Conservation (phyloP, 73 alveolate species). For the Effrenium voratum region DNA sequence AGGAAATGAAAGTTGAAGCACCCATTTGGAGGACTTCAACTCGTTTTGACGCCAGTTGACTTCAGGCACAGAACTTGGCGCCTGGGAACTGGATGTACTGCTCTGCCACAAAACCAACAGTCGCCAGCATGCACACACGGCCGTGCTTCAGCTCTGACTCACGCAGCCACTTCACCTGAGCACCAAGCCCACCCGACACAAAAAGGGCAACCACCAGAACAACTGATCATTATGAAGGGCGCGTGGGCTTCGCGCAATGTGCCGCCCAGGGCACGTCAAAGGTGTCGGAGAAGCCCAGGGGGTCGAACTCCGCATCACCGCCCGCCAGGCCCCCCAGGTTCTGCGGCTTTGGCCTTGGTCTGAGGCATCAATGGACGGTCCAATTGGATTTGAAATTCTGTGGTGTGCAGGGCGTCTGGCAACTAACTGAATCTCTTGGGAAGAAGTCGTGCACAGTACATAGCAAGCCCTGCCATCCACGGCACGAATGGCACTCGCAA, state of each 20-base stretch:
- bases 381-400: not conserved
- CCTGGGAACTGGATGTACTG: constrained; percentile 79
- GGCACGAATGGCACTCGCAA: too few species aligned
- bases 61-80: constrained; percentile 54
- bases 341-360: constrained; percentile 69
- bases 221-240: not conserved
- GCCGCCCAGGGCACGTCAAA: constrained; percentile 15
- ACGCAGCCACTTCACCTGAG: constrained; percentile 68
- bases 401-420: not conserved
- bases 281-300: constrained; percentile 81
- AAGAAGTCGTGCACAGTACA: not conserved
- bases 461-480: too few species aligned
- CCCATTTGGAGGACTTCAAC: not conserved
- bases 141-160: constrained; percentile 91
- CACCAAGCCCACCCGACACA: not conserved
- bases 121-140: constrained; percentile 93
- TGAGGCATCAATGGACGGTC: not conserved
- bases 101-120: constrained; percentile 78
- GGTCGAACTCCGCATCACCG: constrained; percentile 94
- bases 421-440: not conserved
- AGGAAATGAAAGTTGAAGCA: not conserved
- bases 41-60: constrained; percentile 13
- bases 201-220: not conserved
- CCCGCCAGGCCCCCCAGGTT: constrained; percentile 88
- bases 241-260: not conserved